Evolutionary conservation across 352 stramenopile species (phyloP).

Genomic region (Globisporangium emineosum): DNA sequence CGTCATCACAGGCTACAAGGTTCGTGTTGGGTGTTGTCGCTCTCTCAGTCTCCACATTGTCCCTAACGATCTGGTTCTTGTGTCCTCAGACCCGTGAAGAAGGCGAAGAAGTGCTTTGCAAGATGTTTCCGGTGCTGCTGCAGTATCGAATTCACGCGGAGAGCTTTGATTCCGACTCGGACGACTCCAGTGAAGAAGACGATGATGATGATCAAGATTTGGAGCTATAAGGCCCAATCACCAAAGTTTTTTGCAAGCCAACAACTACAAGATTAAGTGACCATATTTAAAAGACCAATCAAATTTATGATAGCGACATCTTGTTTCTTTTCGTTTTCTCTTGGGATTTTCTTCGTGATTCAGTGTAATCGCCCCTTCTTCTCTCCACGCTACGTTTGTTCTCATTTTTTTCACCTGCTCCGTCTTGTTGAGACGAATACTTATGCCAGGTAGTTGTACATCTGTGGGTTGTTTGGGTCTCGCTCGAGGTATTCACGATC

Average conservation of each 20-base stretch:
- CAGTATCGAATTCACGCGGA: slow-evolving; percentile 20
- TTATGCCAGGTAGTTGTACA: slow-evolving; percentile 88
- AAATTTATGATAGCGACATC: background rate
- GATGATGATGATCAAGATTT: background rate
- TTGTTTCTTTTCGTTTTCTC: background rate
- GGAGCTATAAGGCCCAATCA: background rate
- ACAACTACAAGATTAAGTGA: no score
- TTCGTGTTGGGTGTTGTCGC: no score
- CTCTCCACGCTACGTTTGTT: background rate
- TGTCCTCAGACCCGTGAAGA: slow-evolving; percentile 18
- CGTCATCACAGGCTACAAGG: slow-evolving; percentile 93
- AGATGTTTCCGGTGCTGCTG: slow-evolving; percentile 30
- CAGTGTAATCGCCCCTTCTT: no score
- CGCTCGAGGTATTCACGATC: slow-evolving; percentile 88
- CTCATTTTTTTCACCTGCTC: background rate
- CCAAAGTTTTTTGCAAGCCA: background rate
- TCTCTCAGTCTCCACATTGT: no score
- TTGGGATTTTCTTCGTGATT: no score
- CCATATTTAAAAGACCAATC: slow-evolving; percentile 7
- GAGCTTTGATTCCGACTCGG: slow-evolving; percentile 10
- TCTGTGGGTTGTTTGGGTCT: slow-evolving; percentile 70
- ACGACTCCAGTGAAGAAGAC: slow-evolving; percentile 13
- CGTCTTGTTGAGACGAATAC: background rate
- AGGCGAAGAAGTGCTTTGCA: slow-evolving; percentile 26
- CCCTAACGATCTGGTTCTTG: background rate